Base-by-base conservation (phyloP, 306 rosid species). In the Corylus americana region DNA sequence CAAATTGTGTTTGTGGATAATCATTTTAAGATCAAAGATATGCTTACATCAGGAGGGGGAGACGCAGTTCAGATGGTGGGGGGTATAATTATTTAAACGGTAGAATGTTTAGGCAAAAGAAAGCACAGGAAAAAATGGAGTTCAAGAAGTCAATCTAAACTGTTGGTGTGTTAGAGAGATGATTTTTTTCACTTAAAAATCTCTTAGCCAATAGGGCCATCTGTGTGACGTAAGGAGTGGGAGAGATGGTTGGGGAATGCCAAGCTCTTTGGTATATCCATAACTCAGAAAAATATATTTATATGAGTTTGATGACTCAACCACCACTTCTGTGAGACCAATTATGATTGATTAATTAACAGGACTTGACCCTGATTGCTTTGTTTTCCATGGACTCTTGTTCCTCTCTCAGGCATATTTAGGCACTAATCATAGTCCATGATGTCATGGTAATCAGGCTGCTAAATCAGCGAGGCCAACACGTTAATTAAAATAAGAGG, bases 1-100 rank as follows among this genome's bases (percentile, higher is more conserved):
- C 83, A 84, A 83, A 66, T 85, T 80, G 89, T 76, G 86, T 77
- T 84, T 85, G 89, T 87, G 93, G 97, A 90, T 91, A 87, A 90
- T 88, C 86, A 84, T 86, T 88, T 87, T 74, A 77, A 62, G 76
- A 81, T 77, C 86, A 74, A 79, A 86, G 83, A 80, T 83, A 73
- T 81, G 93, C 91, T 87, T 86, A 88, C 97, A 82, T 92, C 84
- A 87, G 39, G 80, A 73, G 54, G 82, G 87, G 75, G 77, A 57
- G 42, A 78, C 78, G 83, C 61, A 79, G 74, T 74, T 87, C 79
- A 80, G 51, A 80, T 85, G 77, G 85, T 85, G 90, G 91, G 79
- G 77, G 75, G 83, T 87, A 83, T 64, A 89, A 90, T 84, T 79
- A 90, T 83, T 86, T 57, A 81, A 45, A 35, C 77, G 85, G 80